Conservation (phyloP, 768 basidiomycete genomes). For the Chiua virens region DNA sequence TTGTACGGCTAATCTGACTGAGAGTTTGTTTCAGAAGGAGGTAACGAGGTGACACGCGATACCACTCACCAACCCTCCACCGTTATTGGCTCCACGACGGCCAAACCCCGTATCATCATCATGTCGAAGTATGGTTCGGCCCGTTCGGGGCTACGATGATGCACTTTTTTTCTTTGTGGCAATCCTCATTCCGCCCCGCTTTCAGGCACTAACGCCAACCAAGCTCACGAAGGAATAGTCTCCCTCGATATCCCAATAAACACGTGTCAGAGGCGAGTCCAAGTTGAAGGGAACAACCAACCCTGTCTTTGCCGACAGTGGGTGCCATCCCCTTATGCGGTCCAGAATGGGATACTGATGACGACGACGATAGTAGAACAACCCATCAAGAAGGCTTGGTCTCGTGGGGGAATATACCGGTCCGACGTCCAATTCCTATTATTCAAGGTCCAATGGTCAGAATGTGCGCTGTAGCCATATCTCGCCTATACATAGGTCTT, state of each 20-base stretch:
- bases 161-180: too few species aligned
- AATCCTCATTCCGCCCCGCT: not conserved
- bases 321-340: not conserved
- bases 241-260: slow-evolving; percentile 1
- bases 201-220: not conserved
- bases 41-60: too few species aligned
- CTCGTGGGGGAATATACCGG: slow-evolving; percentile 7
- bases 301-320: slow-evolving; percentile 9
- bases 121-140: too few species aligned
- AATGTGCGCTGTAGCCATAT: slow-evolving; percentile 9
- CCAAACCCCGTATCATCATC: too few species aligned
- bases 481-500: slow-evolving; percentile 11
- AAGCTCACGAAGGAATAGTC: not conserved
- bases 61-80: too few species aligned
- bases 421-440: slow-evolving; percentile 13
- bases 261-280: slow-evolving; percentile 5
- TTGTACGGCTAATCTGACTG: too few species aligned
- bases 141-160: too few species aligned
- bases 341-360: not conserved
- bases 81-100: too few species aligned
- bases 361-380: slow-evolving; percentile 3
- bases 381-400: slow-evolving; percentile 8
- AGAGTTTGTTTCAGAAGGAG: too few species aligned
- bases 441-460: slow-evolving; percentile 12
- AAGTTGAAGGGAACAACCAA: slow-evolving; percentile 5